phyloP scores from a whole-genome alignment of 257 asterid genomes.

The Jaltomata sinuosa region DNA sequence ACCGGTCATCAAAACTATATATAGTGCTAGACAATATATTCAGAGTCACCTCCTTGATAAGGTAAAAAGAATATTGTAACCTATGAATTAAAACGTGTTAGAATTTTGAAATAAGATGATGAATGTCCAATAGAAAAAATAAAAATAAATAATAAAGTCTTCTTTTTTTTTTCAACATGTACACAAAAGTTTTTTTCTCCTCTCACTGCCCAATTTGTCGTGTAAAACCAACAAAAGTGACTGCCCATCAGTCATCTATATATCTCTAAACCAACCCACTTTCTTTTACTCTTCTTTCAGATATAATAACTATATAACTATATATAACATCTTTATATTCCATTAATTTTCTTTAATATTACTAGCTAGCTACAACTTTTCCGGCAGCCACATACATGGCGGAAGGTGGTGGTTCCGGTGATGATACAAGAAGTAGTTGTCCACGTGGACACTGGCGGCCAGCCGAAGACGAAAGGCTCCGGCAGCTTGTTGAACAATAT shows the following conservation, averaged over 20 bases:
- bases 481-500: slow-evolving; percentile 62
- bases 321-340: not conserved
- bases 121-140: not conserved
- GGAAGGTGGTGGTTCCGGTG: slow-evolving; percentile 24
- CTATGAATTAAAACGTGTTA: not conserved
- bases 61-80: not conserved
- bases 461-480: slow-evolving; percentile 79
- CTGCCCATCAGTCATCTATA: slow-evolving; percentile 15
- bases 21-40: not conserved
- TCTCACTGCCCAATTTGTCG: slow-evolving; percentile 32
- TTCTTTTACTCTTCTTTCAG: slow-evolving; percentile 7
- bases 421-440: slow-evolving; percentile 52
- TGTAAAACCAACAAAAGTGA: slow-evolving; percentile 50
- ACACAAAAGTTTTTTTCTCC: not conserved
- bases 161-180: not conserved
- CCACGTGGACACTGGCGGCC: slow-evolving; percentile 97
- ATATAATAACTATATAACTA: not conserved
- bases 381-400: slow-evolving; percentile 20
- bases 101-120: not conserved
- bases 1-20: no score
- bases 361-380: not conserved
- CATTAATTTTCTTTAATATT: not conserved
- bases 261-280: slow-evolving; percentile 30
- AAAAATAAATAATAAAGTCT: not conserved
- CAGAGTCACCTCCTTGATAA: not conserved